Evolutionary conservation across 768 basidiomycete genomes (phyloP), one percentile per base, ranked within the genome.

Genomic region (Coprinopsis sp.): DNA sequence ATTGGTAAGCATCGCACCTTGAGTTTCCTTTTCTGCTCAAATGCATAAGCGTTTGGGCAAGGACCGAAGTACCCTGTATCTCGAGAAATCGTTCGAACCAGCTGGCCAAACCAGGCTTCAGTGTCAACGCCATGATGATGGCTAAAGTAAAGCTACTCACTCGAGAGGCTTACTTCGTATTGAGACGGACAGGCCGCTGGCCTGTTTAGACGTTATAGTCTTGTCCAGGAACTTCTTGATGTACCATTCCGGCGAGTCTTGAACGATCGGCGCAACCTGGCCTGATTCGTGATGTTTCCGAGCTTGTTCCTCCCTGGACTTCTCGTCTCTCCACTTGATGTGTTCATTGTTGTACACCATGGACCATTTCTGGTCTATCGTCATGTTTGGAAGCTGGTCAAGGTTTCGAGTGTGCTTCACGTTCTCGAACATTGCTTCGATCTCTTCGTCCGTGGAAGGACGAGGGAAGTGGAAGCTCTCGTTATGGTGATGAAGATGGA

Each of bases 181-280:
- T 5, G 77, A 96, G 23, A 85, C 87, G 56, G 74, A 74, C 37
- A 98, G 69, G 47, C 86, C 81, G 18, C 76, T 72, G 8, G 89
- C 87, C 52, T 92, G 83, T 64, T 90, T 88, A 33, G 81, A 67
- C 1, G 84, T 92, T 40, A 96, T 82, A 2, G 87, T 87, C 49
- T 81, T 81, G 58, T 94, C 87, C 59, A 97, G 71, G 61, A 96
- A 91, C 64, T 85, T 91, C 64, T 84, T 80, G 53, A 98, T 81
- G 60, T 92, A 97, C 87, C 87, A 96, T 62, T 96, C 88, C 1
- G 94, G 92, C 7, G 87, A 81, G 51, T 86, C 84, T 45, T 81
- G 78, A 18, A 78, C 64, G 18, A 79, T 74, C 18, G 73, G 62
- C 5, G 68, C 64, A 6, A 78, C 54, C 45, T 79, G 78, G 5